phyloP scores from a whole-genome alignment of 169 alveolate genomes.

The Cryptosporidium andersoni region DNA sequence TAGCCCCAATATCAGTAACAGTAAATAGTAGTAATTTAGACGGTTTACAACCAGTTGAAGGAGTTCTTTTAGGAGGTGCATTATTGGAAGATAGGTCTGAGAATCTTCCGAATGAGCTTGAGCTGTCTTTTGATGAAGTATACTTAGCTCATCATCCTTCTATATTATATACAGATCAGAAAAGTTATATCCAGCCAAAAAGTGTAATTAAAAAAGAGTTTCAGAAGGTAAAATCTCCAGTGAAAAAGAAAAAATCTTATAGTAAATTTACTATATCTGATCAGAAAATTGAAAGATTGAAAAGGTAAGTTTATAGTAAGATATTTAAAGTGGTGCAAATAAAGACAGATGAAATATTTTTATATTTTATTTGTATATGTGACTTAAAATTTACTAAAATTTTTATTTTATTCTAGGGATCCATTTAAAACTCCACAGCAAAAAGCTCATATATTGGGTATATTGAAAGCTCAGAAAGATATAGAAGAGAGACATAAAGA shows the following conservation, averaged over 20 bases:
- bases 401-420: conserved; percentile 8
- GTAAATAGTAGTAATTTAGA: neutral
- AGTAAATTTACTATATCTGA: conserved; percentile 6
- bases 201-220: conserved; percentile 32
- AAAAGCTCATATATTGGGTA: conserved; percentile 24
- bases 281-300: conserved; percentile 41
- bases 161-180: conserved; percentile 25
- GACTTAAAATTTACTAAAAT: neutral
- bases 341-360: neutral
- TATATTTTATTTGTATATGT: neutral
- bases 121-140: conserved; percentile 32
- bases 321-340: neutral
- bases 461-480: conserved; percentile 30
- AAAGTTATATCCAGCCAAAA: neutral
- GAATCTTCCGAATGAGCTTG: conserved; percentile 19
- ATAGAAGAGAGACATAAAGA: conserved; percentile 4
- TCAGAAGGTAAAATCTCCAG: neutral
- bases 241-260: conserved; percentile 15
- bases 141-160: conserved; percentile 54
- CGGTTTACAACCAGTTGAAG: conserved; percentile 57
- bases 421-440: conserved; percentile 57
- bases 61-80: neutral
- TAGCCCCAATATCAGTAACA: conserved; percentile 15
- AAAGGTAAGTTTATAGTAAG: conserved; percentile 25
- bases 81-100: conserved; percentile 31